Evolutionary conservation across 768 basidiomycete species (phyloP).

Genomic region (Trametes sanguinea): DNA sequence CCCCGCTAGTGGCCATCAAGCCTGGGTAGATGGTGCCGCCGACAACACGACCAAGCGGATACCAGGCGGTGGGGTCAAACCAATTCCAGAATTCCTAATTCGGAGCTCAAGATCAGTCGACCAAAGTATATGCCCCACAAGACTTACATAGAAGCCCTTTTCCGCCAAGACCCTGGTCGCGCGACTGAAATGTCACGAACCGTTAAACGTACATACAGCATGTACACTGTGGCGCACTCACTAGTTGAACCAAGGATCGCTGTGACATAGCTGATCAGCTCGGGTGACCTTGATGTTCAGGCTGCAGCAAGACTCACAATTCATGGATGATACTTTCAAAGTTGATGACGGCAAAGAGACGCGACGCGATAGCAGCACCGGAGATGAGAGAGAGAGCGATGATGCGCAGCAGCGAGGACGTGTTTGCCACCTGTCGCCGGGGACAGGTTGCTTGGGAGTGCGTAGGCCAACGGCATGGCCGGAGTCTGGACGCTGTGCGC

Average conservation of each 20-base stretch:
- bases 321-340: slow-evolving; percentile 99
- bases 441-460: slow-evolving; percentile 70
- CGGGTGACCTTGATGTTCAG: background rate
- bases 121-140: background rate
- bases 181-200: slow-evolving; percentile 54
- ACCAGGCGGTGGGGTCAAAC: slow-evolving; percentile 99
- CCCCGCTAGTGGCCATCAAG: slow-evolving; percentile 95
- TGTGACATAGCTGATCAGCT: slow-evolving; percentile 32
- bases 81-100: slow-evolving; percentile 99
- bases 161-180: slow-evolving; percentile 90
- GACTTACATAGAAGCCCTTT: slow-evolving; percentile 91
- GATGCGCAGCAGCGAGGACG: slow-evolving; percentile 88
- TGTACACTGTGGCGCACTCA: slow-evolving; percentile 46
- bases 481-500: slow-evolving; percentile 18
- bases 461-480: slow-evolving; percentile 52
- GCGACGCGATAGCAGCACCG: slow-evolving; percentile 91
- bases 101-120: slow-evolving; percentile 11
- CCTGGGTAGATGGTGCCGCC: slow-evolving; percentile 99
- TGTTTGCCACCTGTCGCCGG: slow-evolving; percentile 77
- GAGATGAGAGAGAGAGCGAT: slow-evolving; percentile 90
- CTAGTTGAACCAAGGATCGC: slow-evolving; percentile 99
- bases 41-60: slow-evolving; percentile 96
- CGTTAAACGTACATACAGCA: background rate
- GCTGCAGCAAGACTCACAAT: slow-evolving; percentile 63
- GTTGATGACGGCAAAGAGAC: slow-evolving; percentile 95